Conservation (phyloP, 2,329 filamentous ascomycete genomes). For the Paecilomyces sp. region DNA sequence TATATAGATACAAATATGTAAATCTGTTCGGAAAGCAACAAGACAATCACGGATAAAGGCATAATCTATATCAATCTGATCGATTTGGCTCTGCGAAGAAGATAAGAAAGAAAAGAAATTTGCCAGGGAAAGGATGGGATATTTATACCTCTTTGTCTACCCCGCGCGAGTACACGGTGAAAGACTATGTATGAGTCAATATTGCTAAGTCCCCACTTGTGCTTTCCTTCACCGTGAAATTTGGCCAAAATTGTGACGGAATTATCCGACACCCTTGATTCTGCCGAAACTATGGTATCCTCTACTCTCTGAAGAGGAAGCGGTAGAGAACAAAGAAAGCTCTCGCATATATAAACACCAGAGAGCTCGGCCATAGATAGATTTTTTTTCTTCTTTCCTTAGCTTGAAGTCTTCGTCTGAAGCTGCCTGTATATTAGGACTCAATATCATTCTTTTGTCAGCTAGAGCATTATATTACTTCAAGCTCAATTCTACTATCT, state of each 20-base stretch:
- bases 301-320: no score
- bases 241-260: background rate
- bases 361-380: no score
- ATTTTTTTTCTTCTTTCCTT: no score
- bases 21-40: background rate
- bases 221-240: background rate
- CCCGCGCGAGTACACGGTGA: background rate
- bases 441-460: no score
- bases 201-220: background rate
- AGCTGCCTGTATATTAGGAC: no score
- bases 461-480: no score
- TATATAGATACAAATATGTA: background rate
- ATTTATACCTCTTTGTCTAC: background rate
- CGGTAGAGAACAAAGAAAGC: no score
- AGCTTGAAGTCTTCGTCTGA: no score
- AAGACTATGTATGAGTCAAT: background rate
- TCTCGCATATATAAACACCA: no score
- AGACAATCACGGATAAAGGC: background rate
- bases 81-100: background rate
- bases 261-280: no score
- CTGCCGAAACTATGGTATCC: no score
- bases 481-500: no score
- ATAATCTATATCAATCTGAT: background rate
- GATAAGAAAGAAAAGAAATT: background rate
- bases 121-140: background rate